phyloP scores from a whole-genome alignment of 257 asterid genomes.

The Galeopsis tetrahit region DNA sequence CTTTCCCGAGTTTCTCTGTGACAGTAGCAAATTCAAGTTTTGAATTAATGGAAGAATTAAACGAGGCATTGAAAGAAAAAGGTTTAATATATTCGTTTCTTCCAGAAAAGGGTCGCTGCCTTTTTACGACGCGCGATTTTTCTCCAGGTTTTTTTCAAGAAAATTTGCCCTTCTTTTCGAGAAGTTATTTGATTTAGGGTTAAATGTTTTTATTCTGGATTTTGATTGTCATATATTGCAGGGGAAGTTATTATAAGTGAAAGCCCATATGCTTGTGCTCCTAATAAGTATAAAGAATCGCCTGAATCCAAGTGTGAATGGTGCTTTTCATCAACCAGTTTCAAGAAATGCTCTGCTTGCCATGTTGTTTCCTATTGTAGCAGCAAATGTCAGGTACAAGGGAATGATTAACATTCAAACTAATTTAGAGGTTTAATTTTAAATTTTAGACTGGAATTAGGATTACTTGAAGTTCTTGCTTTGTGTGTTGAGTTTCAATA shows the following conservation, averaged over 20 bases:
- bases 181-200: constrained; percentile 6
- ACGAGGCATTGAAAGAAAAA: constrained; percentile 41
- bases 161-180: constrained; percentile 17
- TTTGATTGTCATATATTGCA: constrained; percentile 34
- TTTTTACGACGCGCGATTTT: constrained; percentile 70
- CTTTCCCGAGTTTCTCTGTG: constrained; percentile 1
- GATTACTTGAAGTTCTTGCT: background rate
- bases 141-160: constrained; percentile 62
- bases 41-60: constrained; percentile 63
- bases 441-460: background rate
- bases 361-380: constrained; percentile 82
- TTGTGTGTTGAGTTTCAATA: background rate
- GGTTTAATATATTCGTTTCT: constrained; percentile 49
- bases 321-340: constrained; percentile 65
- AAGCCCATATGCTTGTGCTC: constrained; percentile 79
- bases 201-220: background rate
- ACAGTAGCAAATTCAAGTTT: constrained; percentile 12
- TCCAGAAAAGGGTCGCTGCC: constrained; percentile 86
- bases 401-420: background rate
- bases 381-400: constrained; percentile 75
- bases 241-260: constrained; percentile 84
- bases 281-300: constrained; percentile 66
- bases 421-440: constrained; percentile 23
- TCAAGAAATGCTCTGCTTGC: constrained; percentile 92
- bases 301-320: constrained; percentile 71